Evolutionary conservation across 345 rosid genomes (phyloP).

Genomic region (Raphanus sativus): DNA sequence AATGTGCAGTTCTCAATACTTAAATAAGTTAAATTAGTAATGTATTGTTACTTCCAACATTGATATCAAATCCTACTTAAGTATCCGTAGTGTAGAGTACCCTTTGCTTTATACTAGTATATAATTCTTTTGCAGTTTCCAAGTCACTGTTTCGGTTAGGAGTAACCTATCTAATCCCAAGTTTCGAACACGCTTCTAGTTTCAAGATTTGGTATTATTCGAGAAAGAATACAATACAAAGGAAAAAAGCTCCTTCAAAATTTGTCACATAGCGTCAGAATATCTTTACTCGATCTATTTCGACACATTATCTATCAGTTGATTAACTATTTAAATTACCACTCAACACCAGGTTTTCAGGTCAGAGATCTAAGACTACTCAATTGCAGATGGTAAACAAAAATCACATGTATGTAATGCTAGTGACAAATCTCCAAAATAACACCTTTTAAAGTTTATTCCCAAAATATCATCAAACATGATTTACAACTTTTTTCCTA

Average conservation of each 20-base stretch:
- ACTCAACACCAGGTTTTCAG: slow-evolving; percentile 13
- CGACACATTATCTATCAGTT: neutral
- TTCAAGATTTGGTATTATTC: slow-evolving; percentile 37
- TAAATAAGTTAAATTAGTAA: neutral
- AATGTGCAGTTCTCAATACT: slow-evolving; percentile 11
- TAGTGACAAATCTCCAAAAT: too few species aligned
- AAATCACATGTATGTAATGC: neutral
- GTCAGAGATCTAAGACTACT: slow-evolving; percentile 3
- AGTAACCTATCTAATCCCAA: slow-evolving; percentile 32
- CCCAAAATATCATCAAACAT: too few species aligned
- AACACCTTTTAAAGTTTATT: too few species aligned
- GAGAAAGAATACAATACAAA: slow-evolving; percentile 13
- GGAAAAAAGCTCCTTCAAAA: neutral
- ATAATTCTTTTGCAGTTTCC: slow-evolving; percentile 32
- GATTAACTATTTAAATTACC: neutral
- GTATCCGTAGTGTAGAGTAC: slow-evolving; percentile 3
- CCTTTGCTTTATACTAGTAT: neutral
- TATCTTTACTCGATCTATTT: slow-evolving; percentile 1
- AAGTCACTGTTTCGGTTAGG: slow-evolving; percentile 33
- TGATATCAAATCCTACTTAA: slow-evolving; percentile 38
- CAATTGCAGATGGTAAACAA: neutral
- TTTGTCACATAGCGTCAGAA: slow-evolving; percentile 26
- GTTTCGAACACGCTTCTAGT: slow-evolving; percentile 28
- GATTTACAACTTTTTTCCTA: too few species aligned
- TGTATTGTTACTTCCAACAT: slow-evolving; percentile 36